These are phyloP conservation scores for Irpex sp. DNA, from an alignment of 1,284 basidiomycete species.

Conservation along the genomic window DNA sequence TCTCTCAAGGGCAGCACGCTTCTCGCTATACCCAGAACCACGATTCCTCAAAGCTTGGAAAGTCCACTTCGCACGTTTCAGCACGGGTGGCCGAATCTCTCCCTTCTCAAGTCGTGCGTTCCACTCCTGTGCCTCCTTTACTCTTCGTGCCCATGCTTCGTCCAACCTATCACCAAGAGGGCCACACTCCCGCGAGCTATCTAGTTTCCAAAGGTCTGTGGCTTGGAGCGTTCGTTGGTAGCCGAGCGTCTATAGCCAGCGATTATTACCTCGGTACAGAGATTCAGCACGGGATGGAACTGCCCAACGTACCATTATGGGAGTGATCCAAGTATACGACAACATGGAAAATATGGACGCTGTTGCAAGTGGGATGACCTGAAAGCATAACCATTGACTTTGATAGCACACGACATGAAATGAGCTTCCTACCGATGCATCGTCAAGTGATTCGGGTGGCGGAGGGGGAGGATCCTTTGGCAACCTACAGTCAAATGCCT, in stretches of 20 bases:
- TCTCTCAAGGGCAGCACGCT: constrained; percentile 35
- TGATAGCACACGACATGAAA: constrained; percentile 14
- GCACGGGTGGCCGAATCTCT: constrained; percentile 37
- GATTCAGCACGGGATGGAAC: constrained; percentile 11
- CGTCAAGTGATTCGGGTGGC: constrained; percentile 51
- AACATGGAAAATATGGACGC: constrained; percentile 57
- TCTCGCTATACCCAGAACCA: constrained; percentile 24
- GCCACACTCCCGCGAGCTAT: constrained; percentile 47
- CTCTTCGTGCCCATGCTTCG: constrained; percentile 45
- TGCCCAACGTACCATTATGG: constrained; percentile 52
- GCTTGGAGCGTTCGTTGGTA: constrained; percentile 73
- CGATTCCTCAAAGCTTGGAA: constrained; percentile 27
- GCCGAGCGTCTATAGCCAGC: constrained; percentile 42
- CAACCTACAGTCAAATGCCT: constrained; percentile 38
- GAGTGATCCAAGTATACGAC: constrained; percentile 65
- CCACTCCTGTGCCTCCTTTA: constrained; percentile 47
- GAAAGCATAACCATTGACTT: constrained; percentile 21
- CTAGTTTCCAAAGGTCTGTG: constrained; percentile 72
- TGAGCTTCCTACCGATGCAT: constrained; percentile 40
- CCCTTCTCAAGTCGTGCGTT: constrained; percentile 49
- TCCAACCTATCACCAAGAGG: constrained; percentile 47
- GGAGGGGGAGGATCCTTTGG: constrained; percentile 57
- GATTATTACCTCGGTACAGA: background rate
- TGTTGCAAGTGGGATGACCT: constrained; percentile 55
- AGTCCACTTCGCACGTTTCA: constrained; percentile 42